Conservation (phyloP, 208 protist genomes). For the Wallacemonas sp. region DNA sequence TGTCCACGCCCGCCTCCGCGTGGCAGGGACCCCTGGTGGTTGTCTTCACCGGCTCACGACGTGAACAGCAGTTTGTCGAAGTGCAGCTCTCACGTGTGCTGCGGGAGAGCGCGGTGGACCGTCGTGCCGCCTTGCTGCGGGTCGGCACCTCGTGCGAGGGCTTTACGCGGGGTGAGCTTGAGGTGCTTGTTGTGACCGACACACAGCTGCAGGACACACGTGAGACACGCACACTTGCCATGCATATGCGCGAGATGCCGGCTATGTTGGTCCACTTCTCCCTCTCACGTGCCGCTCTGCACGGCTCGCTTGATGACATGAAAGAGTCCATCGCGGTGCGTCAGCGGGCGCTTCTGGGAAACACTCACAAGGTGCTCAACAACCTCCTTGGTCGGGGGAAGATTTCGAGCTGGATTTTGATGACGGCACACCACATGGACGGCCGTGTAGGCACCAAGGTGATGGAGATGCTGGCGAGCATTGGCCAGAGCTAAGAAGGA, state of each 20-base stretch:
- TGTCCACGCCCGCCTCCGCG: no score
- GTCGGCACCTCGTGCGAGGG: conserved; percentile 29
- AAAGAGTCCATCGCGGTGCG: conserved; percentile 38
- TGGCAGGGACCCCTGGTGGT: conserved; percentile 28
- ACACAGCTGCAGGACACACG: conserved; percentile 39
- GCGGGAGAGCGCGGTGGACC: conserved; percentile 14
- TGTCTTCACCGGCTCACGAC: conserved; percentile 43
- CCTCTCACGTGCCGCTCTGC: conserved; percentile 38
- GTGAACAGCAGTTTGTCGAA: conserved; percentile 57
- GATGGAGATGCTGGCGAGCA: conserved; percentile 26
- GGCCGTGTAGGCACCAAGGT: conserved; percentile 41
- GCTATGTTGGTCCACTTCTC: conserved; percentile 55
- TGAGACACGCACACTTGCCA: conserved; percentile 18
- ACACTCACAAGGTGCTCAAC: conserved; percentile 10
- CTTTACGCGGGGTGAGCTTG: conserved; percentile 33
- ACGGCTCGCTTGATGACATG: conserved; percentile 47
- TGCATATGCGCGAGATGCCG: conserved; percentile 10
- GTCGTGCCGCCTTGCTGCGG: conserved; percentile 15
- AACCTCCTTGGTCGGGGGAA: conserved; percentile 11
- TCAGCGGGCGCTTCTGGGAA: conserved; percentile 25
- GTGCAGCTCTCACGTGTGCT: conserved; percentile 23
- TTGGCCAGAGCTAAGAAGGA: background rate
- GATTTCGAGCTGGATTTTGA: conserved; percentile 26
- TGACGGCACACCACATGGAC: conserved; percentile 64
- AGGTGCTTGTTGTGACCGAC: conserved; percentile 54